phyloP scores from a whole-genome alignment of 164 flowering plant species.

The Berberis vulgaris region DNA sequence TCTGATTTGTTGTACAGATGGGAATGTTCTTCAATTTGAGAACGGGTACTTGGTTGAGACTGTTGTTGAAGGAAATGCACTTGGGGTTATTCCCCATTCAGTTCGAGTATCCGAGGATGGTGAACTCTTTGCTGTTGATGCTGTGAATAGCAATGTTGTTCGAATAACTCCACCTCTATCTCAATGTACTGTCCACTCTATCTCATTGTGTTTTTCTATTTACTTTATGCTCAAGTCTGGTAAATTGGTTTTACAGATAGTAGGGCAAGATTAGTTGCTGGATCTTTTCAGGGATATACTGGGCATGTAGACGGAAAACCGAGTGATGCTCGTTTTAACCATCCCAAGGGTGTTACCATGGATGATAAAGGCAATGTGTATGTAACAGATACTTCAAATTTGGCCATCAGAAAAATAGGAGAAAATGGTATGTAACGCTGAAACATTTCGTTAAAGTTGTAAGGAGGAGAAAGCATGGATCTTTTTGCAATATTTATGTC shows the following conservation, averaged over 20 bases:
- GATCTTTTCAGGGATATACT: slow-evolving; percentile 83
- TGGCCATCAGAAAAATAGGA: slow-evolving; percentile 91
- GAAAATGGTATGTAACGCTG: slow-evolving; percentile 56
- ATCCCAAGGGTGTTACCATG: slow-evolving; percentile 89
- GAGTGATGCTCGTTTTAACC: slow-evolving; percentile 88
- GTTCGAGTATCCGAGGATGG: slow-evolving; percentile 84
- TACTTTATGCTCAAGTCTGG: not conserved
- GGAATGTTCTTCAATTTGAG: slow-evolving; percentile 73
- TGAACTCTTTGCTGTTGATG: slow-evolving; percentile 87
- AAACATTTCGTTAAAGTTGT: not conserved
- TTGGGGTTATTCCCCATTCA: slow-evolving; percentile 74
- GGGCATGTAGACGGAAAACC: slow-evolving; percentile 98
- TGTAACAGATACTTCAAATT: slow-evolving; percentile 85
- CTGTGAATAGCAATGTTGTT: slow-evolving; percentile 76
- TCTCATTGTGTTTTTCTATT: not conserved
- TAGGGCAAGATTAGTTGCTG: slow-evolving; percentile 93
- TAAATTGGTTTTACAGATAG: slow-evolving; percentile 60
- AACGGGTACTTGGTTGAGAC: slow-evolving; percentile 92
- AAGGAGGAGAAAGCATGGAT: not conserved
- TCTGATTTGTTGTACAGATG: slow-evolving; percentile 42
- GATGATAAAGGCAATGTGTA: slow-evolving; percentile 94
- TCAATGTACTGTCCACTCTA: slow-evolving; percentile 50
- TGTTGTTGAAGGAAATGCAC: slow-evolving; percentile 78
- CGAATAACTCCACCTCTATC: slow-evolving; percentile 86
- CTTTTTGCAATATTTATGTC: not conserved